Conservation (phyloP, 2,329 filamentous ascomycete genomes). For the Colletotrichum sp. region DNA sequence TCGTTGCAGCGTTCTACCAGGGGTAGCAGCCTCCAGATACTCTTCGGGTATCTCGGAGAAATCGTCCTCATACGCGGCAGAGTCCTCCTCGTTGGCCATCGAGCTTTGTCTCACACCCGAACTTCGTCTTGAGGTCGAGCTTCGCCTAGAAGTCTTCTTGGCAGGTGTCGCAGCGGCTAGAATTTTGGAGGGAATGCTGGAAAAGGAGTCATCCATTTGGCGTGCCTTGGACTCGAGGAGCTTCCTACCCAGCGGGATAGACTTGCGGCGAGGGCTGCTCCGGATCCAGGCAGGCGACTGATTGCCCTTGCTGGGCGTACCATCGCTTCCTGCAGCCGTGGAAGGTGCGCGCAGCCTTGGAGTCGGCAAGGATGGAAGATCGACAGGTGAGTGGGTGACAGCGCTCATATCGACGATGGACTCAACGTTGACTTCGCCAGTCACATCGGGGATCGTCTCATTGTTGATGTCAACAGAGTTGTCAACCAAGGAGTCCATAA, state of each 20-base stretch:
- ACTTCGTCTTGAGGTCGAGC: background rate
- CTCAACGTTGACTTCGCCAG: background rate
- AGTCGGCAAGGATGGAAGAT: constrained; percentile 1
- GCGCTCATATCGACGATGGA: background rate
- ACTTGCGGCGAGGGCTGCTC: constrained; percentile 40
- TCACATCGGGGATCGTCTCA: background rate
- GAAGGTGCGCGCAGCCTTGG: background rate
- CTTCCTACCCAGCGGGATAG: constrained; percentile 36
- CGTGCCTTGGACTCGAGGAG: constrained; percentile 35
- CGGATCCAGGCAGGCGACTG: constrained; percentile 33
- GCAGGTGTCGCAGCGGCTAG: constrained; percentile 34
- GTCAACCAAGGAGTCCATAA: background rate
- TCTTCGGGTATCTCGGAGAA: constrained; percentile 62
- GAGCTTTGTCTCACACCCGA: background rate
- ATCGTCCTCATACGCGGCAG: constrained; percentile 54
- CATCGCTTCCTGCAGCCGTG: background rate
- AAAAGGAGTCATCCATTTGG: constrained; percentile 37
- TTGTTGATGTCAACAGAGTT: background rate
- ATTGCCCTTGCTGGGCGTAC: background rate
- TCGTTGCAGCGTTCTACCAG: constrained; percentile 30
- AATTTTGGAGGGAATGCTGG: constrained; percentile 37
- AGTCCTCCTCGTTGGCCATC: constrained; percentile 31
- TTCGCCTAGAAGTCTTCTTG: constrained; percentile 1
- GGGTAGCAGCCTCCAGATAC: constrained; percentile 55
- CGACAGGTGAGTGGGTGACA: background rate